phyloP scores from a whole-genome alignment of 2,329 filamentous ascomycete species.

The Epichloe uncinata region DNA sequence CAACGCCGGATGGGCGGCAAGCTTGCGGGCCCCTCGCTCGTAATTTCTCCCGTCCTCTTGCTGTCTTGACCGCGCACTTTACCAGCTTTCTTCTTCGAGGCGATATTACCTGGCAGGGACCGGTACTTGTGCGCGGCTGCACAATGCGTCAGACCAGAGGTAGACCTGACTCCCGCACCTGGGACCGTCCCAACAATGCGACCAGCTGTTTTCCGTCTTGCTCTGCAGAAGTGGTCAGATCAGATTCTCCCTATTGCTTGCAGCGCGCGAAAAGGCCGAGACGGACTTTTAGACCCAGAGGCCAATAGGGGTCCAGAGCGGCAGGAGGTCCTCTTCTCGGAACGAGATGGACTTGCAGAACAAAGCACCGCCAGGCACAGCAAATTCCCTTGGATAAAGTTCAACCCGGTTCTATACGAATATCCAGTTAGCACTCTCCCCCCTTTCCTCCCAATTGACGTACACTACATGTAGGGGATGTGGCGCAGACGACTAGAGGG shows the following conservation, averaged over 20 bases:
- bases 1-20: conserved; percentile 3
- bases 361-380: neutral
- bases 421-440: conserved; percentile 3
- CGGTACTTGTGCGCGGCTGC: neutral
- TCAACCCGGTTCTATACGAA: conserved; percentile 1
- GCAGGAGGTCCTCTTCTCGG: neutral
- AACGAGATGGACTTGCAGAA: neutral
- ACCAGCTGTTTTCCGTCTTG: neutral
- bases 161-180: neutral
- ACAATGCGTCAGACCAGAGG: neutral
- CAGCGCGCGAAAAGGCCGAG: neutral
- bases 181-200: neutral
- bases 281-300: neutral
- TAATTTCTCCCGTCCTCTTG: neutral
- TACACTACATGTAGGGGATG: neutral
- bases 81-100: neutral
- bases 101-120: neutral
- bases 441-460: neutral
- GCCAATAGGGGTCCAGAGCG: conserved; percentile 1
- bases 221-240: neutral
- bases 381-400: conserved; percentile 1
- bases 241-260: neutral
- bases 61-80: neutral
- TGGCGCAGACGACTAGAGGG: conserved; percentile 1
- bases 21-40: neutral